These are phyloP conservation scores for Tetrapisispora pingtungensis DNA, from an alignment of 805 yeast genomes.

Conservation along the genomic window DNA sequence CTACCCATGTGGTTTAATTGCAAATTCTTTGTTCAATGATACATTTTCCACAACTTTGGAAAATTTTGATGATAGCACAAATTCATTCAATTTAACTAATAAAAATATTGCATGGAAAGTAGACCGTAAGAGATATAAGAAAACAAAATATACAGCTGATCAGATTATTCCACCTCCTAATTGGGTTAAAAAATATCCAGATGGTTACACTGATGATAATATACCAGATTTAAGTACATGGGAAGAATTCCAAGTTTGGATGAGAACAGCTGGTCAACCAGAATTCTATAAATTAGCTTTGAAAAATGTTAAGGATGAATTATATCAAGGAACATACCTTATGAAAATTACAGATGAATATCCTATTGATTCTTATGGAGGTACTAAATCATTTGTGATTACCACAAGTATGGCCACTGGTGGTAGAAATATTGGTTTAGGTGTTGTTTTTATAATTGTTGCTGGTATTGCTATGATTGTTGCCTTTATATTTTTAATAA, in stretches of 20 bases:
- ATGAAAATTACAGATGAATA: slow-evolving; percentile 64
- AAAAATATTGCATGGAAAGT: slow-evolving; percentile 64
- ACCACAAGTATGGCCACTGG: slow-evolving; percentile 81
- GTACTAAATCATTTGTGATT: slow-evolving; percentile 73
- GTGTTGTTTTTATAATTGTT: slow-evolving; percentile 74
- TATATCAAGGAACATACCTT: slow-evolving; percentile 60
- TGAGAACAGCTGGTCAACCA: slow-evolving; percentile 90
- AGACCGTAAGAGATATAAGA: slow-evolving; percentile 53
- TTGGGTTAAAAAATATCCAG: slow-evolving; percentile 60
- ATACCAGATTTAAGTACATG: slow-evolving; percentile 58
- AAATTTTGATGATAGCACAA: slow-evolving; percentile 26
- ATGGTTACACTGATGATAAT: slow-evolving; percentile 63
- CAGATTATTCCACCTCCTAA: slow-evolving; percentile 78
- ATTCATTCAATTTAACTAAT: slow-evolving; percentile 34
- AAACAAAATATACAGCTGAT: slow-evolving; percentile 46
- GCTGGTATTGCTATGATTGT: slow-evolving; percentile 68
- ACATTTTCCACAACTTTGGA: slow-evolving; percentile 46
- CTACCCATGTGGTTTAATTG: slow-evolving; percentile 80
- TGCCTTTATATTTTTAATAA: slow-evolving; percentile 65
- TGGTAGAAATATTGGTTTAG: slow-evolving; percentile 76
- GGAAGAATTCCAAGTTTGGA: slow-evolving; percentile 76
- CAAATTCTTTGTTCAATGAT: slow-evolving; percentile 72
- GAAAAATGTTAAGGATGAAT: slow-evolving; percentile 49
- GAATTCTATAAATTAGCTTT: slow-evolving; percentile 76
- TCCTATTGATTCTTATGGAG: slow-evolving; percentile 76